Base-by-base conservation (phyloP, 2,329 filamentous ascomycete genomes). In the Ascochyta rabiei region DNA sequence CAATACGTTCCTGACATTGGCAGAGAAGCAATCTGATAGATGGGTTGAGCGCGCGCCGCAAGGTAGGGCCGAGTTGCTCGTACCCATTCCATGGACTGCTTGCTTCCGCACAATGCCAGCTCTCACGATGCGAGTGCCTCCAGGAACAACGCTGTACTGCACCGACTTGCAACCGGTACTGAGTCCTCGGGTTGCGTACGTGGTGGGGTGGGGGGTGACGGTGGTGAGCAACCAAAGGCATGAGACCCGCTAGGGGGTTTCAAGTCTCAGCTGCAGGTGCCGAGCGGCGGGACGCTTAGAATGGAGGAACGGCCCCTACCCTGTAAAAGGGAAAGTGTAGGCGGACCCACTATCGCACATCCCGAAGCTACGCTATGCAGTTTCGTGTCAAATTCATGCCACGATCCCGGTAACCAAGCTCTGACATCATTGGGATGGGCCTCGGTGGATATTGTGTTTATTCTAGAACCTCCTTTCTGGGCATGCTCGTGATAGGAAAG, bases 301-400 rank as follows among this genome's bases (percentile, higher is more conserved):
- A 13, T 41, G 16, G 45, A 26, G 33, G 33, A 46, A 42, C 52
- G 52, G 41, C 46, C 31, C n/a, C 45, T 41, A 38, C 30, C 35
- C 52, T 41, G 24, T 13, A 33, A 46, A 6, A 34, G 23, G 52
- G 12, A 43, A 50, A 43, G 52, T 30, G 19, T 44, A 28, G 1
- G 26, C 51, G n/a, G 34, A 34, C 34, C 34, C n/a, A 31, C 6
- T 23, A n/a, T 23, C 33, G 26, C 19, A n/a, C 26, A 45, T 24
- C 51, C 44, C 24, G 13, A 34, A 35, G n/a, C 33, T 18, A 34
- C 44, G 39, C 51, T 48, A 45, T 21, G 46, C 42, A 13, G 24
- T 42, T 28, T 50, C 31, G 12, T 42, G 46, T 50, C 47, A 47
- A 35, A 47, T 42, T 50, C 52, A 55, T 55, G 52, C 52, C 18